Base-by-base conservation (phyloP, 2,329 filamentous ascomycete genomes). In the Bisporella sp. region DNA sequence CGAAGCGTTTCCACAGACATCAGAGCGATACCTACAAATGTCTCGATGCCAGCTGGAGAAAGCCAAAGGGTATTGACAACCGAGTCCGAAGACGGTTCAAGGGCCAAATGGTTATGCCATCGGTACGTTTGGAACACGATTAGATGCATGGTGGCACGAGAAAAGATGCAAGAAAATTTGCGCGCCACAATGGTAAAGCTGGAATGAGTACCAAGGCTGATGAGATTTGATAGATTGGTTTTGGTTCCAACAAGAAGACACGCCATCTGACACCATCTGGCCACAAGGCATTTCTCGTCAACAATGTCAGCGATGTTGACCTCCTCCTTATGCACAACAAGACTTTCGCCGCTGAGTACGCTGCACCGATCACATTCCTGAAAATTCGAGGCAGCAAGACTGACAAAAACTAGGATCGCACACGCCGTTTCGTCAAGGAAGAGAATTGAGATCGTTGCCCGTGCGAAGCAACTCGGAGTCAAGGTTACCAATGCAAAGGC, bases 41-140 rank as follows among this genome's bases (percentile, higher is more conserved):
- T 72, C 85, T 97, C 65, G 85, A 81, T 71, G 73, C 87, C 64
- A 85, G 82, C 82, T 99, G 93, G 93, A 87, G 93, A 78, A 99
- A 97, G 84, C 93, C 93, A 66, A 99, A 99, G 89, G 93, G 93
- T 89, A 99, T 99, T 76, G 93, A 99, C 79, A 95, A 91, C 81
- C 81, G 88, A 69, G 92, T 99, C 72, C 88, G 93, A 73, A 85
- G 93, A 82, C 89, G 93, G 65, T 99, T 99, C 83, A 90, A 89
- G 78, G 89, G 93, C 70, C 89, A 88, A 78, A 86, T 87, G 75
- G 83, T 84, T 70, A 97, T 99, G 92, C 93, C 93, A 77, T 95
- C 90, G 81, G 92, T 96, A 91, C 72, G 89, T 83, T 61, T 39
- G 54, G 54, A 56, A 46, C 30, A 51, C 30, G 45, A 37, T 31